These are phyloP conservation scores for Tetramitus jugosus DNA, from an alignment of 208 protist species.

Conservation along the genomic window DNA sequence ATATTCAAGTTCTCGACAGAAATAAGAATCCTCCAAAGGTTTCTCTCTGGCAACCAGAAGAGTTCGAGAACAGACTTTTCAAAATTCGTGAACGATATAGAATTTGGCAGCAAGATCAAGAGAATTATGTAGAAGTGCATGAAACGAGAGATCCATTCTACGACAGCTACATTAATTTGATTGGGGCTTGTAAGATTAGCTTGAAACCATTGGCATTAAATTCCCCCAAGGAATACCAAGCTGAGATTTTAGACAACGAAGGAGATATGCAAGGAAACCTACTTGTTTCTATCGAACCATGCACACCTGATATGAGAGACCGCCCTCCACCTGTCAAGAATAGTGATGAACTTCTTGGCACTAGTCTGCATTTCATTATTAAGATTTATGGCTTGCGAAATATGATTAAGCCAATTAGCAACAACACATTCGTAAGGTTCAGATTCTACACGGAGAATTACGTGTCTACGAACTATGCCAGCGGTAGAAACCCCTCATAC, in stretches of 20 bases:
- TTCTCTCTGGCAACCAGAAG: not conserved
- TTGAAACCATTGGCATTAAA: not conserved
- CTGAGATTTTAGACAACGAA: not conserved
- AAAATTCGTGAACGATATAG: constrained; percentile 6
- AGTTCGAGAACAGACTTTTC: not conserved
- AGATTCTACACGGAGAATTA: constrained; percentile 11
- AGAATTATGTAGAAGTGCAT: not conserved
- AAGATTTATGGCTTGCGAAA: not conserved
- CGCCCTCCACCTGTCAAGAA: not conserved
- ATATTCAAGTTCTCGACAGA: constrained; percentile 1
- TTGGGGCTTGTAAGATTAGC: not conserved
- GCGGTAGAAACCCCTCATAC: not conserved
- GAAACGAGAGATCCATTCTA: not conserved
- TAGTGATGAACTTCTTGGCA: not conserved
- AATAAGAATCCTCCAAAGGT: not conserved
- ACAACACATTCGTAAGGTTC: not conserved
- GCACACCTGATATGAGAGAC: not conserved
- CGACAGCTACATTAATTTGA: not conserved
- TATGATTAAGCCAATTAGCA: not conserved
- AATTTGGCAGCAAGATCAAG: not conserved
- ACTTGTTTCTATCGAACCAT: not conserved
- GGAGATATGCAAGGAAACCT: not conserved
- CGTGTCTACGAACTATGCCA: not conserved
- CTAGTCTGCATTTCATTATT: not conserved
- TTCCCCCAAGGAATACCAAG: not conserved